Evolutionary conservation across 2,329 filamentous ascomycete species (phyloP).

Genomic region (Colletotrichum chlorophyti): DNA sequence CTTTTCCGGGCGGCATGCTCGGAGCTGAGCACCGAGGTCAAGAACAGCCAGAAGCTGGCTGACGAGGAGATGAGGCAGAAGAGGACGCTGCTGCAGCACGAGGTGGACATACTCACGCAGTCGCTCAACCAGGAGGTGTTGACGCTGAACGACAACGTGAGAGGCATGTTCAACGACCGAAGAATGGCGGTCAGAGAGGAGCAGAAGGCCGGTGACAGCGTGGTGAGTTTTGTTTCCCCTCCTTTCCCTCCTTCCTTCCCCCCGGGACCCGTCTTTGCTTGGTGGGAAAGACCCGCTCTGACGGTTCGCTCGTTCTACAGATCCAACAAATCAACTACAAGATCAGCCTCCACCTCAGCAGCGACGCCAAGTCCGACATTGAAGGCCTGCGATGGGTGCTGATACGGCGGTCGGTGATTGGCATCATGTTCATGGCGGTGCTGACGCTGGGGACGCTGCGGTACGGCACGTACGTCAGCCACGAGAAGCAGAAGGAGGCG

Average conservation of each 20-base stretch:
- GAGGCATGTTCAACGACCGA: slow-evolving; percentile 94
- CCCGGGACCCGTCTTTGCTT: too few species aligned
- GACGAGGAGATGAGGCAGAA: slow-evolving; percentile 85
- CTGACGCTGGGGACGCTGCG: slow-evolving; percentile 65
- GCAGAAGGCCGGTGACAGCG: slow-evolving; percentile 83
- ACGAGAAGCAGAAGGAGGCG: slow-evolving; percentile 55
- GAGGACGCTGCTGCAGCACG: slow-evolving; percentile 86
- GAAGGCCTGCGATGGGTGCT: slow-evolving; percentile 90
- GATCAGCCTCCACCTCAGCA: slow-evolving; percentile 88
- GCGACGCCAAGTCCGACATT: slow-evolving; percentile 89
- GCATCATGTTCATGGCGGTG: slow-evolving; percentile 71
- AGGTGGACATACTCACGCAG: slow-evolving; percentile 91
- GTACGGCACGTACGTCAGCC: slow-evolving; percentile 63
- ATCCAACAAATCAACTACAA: slow-evolving; percentile 97
- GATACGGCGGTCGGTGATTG: slow-evolving; percentile 67
- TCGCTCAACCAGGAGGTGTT: slow-evolving; percentile 82
- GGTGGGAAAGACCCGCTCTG: too few species aligned
- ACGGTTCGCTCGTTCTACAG: slow-evolving; percentile 50
- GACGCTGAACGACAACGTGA: slow-evolving; percentile 87
- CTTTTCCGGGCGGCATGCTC: slow-evolving; percentile 93
- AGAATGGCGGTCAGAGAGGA: slow-evolving; percentile 92
- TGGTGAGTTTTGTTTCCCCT: slow-evolving; percentile 55
- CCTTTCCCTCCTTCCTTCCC: background rate
- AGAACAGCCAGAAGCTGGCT: slow-evolving; percentile 75
- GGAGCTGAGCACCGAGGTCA: slow-evolving; percentile 87